Evolutionary conservation across 1,284 basidiomycete species (phyloP).

Genomic region (Ganoderma sinense): DNA sequence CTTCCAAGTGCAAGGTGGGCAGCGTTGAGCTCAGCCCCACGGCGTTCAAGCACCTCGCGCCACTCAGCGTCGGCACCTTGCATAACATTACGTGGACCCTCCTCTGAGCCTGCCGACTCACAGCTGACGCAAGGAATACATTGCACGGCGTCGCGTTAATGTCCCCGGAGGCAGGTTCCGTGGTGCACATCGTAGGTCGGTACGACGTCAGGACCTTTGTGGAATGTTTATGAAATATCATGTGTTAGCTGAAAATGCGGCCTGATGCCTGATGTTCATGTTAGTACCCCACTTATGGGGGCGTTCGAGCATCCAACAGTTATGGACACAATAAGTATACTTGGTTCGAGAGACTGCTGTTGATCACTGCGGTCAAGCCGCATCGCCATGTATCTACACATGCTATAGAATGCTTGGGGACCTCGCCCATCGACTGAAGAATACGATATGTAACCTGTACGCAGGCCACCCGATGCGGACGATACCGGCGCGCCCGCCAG

Average conservation of each 20-base stretch:
- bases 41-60: constrained; percentile 50
- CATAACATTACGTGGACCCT: constrained; percentile 30
- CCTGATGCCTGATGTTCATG: too few relatives aligned
- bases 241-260: neutral
- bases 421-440: constrained; percentile 1
- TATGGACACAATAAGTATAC: neutral
- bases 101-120: neutral
- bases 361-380: constrained; percentile 3
- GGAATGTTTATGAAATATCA: neutral
- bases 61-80: constrained; percentile 31
- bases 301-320: neutral
- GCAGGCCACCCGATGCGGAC: constrained; percentile 1
- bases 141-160: neutral
- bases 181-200: neutral
- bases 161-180: neutral
- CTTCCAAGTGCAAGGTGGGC: constrained; percentile 40
- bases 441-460: neutral
- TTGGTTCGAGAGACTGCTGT: neutral
- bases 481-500: constrained; percentile 6
- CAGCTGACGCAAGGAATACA: neutral
- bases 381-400: constrained; percentile 2
- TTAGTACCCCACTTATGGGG: neutral
- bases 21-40: constrained; percentile 51
- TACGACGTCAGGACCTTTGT: neutral
- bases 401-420: neutral